Percentiles rank a stretch among this genome's conserved stretches.
Evolutionary conservation across 352 stramenopile species (phyloP).

Genomic region (Phytophthora sp.): DNA sequence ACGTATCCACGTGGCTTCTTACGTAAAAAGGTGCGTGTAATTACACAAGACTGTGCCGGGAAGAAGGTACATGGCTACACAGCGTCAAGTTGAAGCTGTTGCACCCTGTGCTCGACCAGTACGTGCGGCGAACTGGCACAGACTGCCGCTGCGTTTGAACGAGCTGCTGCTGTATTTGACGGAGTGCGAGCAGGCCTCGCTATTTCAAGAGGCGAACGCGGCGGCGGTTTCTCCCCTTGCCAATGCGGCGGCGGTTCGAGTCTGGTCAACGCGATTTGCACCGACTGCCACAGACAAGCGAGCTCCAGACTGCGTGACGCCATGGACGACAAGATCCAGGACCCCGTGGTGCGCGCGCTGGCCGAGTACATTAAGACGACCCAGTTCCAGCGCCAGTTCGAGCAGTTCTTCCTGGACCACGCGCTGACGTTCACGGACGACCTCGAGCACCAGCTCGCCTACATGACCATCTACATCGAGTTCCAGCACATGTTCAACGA

Average conservation of each 20-base stretch:
- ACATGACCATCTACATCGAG: conserved; percentile 73
- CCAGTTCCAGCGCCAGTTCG: conserved; percentile 69
- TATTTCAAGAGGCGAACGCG: conserved; percentile 8
- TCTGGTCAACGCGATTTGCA: conserved; percentile 11
- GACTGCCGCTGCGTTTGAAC: too few species aligned
- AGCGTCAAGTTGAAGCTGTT: conserved; percentile 10
- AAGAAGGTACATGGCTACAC: conserved; percentile 3
- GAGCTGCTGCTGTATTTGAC: too few species aligned
- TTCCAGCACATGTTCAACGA: conserved; percentile 82
- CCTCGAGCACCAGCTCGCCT: conserved; percentile 70
- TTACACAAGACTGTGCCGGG: not conserved
- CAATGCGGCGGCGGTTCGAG: conserved; percentile 2
- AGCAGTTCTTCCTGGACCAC: conserved; percentile 79
- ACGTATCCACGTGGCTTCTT: too few species aligned
- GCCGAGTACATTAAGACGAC: conserved; percentile 68
- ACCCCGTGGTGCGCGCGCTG: conserved; percentile 58
- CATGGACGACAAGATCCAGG: conserved; percentile 56
- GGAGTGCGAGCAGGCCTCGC: not conserved
- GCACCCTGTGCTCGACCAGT: too few species aligned
- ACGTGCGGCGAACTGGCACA: too few species aligned
- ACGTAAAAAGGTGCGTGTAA: conserved; percentile 12
- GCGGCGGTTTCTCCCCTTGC: conserved; percentile 5
- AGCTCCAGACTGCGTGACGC: not conserved
- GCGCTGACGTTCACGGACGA: conserved; percentile 70
- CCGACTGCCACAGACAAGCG: not conserved